Percentiles rank a stretch among this genome's conserved stretches.
These are phyloP conservation scores for Calocybe cyanea DNA, from an alignment of 768 basidiomycete species.

Conservation along the genomic window DNA sequence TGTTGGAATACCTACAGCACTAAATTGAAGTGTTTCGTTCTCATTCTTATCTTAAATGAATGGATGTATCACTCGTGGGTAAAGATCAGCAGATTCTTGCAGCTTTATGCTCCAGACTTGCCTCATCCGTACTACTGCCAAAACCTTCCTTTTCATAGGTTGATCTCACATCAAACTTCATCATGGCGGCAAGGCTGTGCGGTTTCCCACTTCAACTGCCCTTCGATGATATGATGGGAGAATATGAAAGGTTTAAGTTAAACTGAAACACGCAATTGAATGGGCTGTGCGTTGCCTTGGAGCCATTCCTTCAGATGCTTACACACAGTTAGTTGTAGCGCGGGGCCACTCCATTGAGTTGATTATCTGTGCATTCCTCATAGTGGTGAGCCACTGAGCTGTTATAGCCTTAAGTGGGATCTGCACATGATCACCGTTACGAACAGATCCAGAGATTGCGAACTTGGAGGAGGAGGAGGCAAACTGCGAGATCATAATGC, in stretches of 20 bases:
- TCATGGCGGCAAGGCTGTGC: constrained; percentile 15
- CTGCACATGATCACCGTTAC: no score
- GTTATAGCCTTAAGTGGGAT: no score
- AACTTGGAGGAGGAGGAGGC: neutral
- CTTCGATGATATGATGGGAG: constrained; percentile 10
- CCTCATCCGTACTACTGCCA: constrained; percentile 7
- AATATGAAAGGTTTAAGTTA: constrained; percentile 3
- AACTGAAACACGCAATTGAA: constrained; percentile 5
- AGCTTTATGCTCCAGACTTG: constrained; percentile 3
- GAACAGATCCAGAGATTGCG: no score
- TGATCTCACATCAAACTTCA: constrained; percentile 3
- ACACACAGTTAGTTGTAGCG: neutral
- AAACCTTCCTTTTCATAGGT: constrained; percentile 10
- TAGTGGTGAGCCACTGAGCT: neutral
- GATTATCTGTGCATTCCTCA: neutral
- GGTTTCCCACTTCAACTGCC: constrained; percentile 20
- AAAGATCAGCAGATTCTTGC: constrained; percentile 2
- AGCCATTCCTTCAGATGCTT: constrained; percentile 10
- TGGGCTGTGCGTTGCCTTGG: constrained; percentile 15
- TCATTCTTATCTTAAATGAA: no score
- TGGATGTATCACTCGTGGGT: neutral
- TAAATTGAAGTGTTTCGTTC: no score
- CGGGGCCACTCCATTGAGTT: neutral
- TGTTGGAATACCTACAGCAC: no score
- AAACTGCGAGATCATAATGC: constrained; percentile 1